A percentile compares a stretch with the other conserved stretches of the same genome.
These are phyloP conservation scores for Leccinum ochraceum DNA, from an alignment of 768 basidiomycete genomes.

Conservation along the genomic window DNA sequence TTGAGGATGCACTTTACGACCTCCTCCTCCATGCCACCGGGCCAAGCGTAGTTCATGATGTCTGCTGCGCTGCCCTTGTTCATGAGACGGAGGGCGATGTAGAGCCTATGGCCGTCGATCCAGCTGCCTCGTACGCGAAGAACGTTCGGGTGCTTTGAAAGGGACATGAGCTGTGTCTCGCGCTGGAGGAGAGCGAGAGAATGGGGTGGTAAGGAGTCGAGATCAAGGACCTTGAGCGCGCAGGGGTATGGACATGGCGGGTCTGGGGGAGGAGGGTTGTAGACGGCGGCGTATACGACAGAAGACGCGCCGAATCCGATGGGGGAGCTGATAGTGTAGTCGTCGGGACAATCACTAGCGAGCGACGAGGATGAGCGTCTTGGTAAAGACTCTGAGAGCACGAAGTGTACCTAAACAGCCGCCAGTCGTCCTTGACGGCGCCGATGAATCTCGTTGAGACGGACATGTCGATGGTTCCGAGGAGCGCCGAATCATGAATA, in stretches of 20 bases:
- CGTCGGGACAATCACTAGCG: slow-evolving; percentile 60
- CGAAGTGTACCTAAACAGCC: slow-evolving; percentile 64
- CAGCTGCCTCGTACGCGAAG: slow-evolving; percentile 89
- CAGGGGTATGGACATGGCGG: slow-evolving; percentile 51
- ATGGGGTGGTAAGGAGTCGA: slow-evolving; percentile 72
- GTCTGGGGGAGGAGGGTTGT: slow-evolving; percentile 44
- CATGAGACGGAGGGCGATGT: slow-evolving; percentile 89
- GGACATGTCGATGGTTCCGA: slow-evolving; percentile 12
- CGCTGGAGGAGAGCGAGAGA: slow-evolving; percentile 74
- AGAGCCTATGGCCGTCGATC: slow-evolving; percentile 80
- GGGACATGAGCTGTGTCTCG: slow-evolving; percentile 90
- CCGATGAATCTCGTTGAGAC: slow-evolving; percentile 58
- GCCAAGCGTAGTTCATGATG: slow-evolving; percentile 81
- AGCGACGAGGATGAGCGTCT: background rate
- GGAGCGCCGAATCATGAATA: background rate
- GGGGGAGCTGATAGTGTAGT: slow-evolving; percentile 75
- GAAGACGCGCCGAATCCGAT: slow-evolving; percentile 94
- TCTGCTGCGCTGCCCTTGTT: slow-evolving; percentile 85
- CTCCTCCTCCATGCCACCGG: slow-evolving; percentile 90
- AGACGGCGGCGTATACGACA: slow-evolving; percentile 80
- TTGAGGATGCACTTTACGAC: slow-evolving; percentile 82
- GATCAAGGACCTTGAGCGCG: slow-evolving; percentile 88
- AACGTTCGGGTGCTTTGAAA: slow-evolving; percentile 92
- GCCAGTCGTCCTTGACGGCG: slow-evolving; percentile 83
- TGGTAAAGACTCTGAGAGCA: background rate